A percentile compares a stretch with the other conserved stretches of the same genome.
Conservation (phyloP, 306 rosid genomes). For the Prosopis cineraria region DNA sequence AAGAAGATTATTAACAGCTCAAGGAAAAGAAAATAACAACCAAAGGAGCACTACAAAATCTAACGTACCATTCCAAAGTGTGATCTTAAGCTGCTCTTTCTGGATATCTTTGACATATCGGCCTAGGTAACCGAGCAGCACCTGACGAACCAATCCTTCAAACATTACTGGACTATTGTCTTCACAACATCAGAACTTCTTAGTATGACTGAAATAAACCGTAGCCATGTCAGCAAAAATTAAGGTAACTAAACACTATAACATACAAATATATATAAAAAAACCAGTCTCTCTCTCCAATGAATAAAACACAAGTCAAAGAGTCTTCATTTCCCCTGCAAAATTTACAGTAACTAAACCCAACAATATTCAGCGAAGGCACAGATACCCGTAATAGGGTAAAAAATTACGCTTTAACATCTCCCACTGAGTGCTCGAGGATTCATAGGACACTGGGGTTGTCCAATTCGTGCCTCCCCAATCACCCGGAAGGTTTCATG, state of each 20-base stretch:
- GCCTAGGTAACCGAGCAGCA: conserved; percentile 81
- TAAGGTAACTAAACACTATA: background rate
- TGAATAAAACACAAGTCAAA: conserved; percentile 8
- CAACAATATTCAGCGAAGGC: too few species aligned
- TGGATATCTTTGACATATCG: conserved; percentile 82
- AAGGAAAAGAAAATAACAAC: background rate
- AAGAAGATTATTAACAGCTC: background rate
- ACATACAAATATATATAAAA: background rate
- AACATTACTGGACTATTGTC: conserved; percentile 55
- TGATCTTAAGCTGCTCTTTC: conserved; percentile 84
- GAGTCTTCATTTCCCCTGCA: background rate
- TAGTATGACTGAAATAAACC: conserved; percentile 39
- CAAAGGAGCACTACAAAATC: conserved; percentile 6
- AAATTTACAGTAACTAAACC: background rate
- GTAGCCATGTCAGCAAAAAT: conserved; percentile 29
- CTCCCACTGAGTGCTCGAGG: background rate
- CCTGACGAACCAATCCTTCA: conserved; percentile 77
- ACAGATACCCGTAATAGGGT: too few species aligned
- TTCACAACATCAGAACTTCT: conserved; percentile 26
- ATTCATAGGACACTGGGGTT: background rate
- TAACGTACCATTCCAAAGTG: conserved; percentile 69
- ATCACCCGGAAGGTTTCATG: background rate
- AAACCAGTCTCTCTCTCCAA: background rate
- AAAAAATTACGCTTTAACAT: too few species aligned
- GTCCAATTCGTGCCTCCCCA: background rate